Base-by-base conservation (phyloP, 331 rosid genomes). In the Saraca asoca region DNA sequence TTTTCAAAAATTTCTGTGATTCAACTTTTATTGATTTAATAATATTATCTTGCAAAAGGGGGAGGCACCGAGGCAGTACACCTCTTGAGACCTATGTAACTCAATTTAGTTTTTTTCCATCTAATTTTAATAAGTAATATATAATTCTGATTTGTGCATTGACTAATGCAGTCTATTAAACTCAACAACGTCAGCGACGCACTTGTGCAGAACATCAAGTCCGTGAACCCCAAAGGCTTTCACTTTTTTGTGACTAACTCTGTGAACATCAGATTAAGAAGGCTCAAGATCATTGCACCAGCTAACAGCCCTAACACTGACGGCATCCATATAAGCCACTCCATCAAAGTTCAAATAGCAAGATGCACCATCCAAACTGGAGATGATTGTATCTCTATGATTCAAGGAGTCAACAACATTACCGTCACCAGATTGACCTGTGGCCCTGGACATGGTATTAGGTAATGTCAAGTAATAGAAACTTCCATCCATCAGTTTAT, bases 381-480 rank as follows among this genome's bases (percentile, higher is more conserved):
- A 5, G 96, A 93, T 67, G 98, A 93, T 46, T 93, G 98, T 71
- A 14, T 93, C 58, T 83, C 95, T 13, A 66, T 93, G 33, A 85
- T 91, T 7, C 72, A 82, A 16, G 96, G 95, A 38, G 15, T 77
- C 4, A 67, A 45, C 64, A 68, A 89, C 35, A 14, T 93, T 46
- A 50, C 69, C 73, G 74, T 93, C 73, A 82, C 75, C 77, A 82
- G 9, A 37, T 76, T 93, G 12, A 58, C 31, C 2, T 89, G 98
- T 62, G 96, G 96, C 60, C 98, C 96, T 24, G 98, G 98, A 38
- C 98, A 93, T 35, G 98, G 98, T 57, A 77, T 93, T 37, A 88
- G 95, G 97, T 83, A 82, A 24, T 24, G 31, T 24, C 31, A 24
- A 24, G 3, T 24, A 24, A 24, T 24, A 24, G n/a, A n/a, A n/a